Evolutionary conservation across 2,329 filamentous ascomycete species (phyloP), one percentile per base, ranked within the genome.

Genomic region (Fusarium sp.): DNA sequence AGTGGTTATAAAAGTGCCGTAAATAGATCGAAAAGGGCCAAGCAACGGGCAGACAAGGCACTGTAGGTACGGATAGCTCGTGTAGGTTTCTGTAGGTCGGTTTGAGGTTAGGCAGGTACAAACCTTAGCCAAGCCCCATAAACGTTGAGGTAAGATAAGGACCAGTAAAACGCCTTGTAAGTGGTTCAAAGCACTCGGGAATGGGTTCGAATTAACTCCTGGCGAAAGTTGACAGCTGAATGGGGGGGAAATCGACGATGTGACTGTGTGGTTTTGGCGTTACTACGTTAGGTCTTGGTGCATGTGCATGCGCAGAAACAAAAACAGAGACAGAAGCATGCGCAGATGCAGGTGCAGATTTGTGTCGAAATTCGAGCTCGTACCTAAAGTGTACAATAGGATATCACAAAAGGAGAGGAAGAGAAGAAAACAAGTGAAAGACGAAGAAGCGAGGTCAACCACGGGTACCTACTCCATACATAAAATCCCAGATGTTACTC

Each of bases 1-100:
- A 59, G 45, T 46, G 14, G 37, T 53, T 26, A 46, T 32, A n/a
- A 60, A 47, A 47, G 53, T 65, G 56, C 63, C 56, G 61, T 69
- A 15, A 64, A 45, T 40, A 40, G 26, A 24, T 61, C 14, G 24
- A 40, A 56, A 49, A 30, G 37, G 44, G 54, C n/a, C 48, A 65
- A 51, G 44, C 56, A 65, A 44, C 10, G 28, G 48, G 53, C 45
- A 39, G 17, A 15, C 17, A n/a, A 11, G 33, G 33, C 33, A n/a
- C 17, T 17, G 33, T n/a, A 35, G 20, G 20, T 20, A 20, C 20
- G 20, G 20, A 20, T 20, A 20, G 20, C 20, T 20, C 20, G 20
- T 17, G 33, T n/a, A 35, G 14, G 32, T 35, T 28, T 28, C 26
- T 15, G 33, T 35, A 35, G 33, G 33, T 48, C 57, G 43, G 41